Evolutionary conservation across 225 moss, liverwort and hornwort genomes (phyloP).

Genomic region (Sphagnum contortum): DNA sequence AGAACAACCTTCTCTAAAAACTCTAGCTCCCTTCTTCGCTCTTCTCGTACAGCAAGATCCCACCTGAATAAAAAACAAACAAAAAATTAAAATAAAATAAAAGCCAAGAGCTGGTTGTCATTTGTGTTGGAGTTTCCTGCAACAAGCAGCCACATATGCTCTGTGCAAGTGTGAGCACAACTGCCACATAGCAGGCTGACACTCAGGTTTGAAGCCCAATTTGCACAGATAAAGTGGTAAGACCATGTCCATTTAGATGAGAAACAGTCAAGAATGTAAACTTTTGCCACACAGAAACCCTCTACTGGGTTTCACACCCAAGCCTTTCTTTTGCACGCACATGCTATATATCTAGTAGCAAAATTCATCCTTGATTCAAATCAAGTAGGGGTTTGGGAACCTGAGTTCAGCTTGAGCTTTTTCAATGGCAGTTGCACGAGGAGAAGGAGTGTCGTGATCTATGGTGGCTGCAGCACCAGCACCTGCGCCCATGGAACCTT

Average conservation of each 20-base stretch:
- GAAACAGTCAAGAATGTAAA: too few species aligned
- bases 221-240: too few species aligned
- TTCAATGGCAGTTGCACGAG: conserved; percentile 66
- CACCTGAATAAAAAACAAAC: conserved; percentile 30
- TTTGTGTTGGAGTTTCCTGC: conserved; percentile 5
- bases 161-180: too few species aligned
- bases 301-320: too few species aligned
- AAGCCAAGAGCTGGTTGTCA: conserved; percentile 4
- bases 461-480: conserved; percentile 94
- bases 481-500: conserved; percentile 99
- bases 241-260: too few species aligned
- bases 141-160: background rate
- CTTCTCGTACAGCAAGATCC: conserved; percentile 75
- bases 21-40: conserved; percentile 85
- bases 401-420: conserved; percentile 88
- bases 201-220: too few species aligned
- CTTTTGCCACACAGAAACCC: too few species aligned
- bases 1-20: conserved; percentile 79
- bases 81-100: too few species aligned
- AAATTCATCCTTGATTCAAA: too few species aligned
- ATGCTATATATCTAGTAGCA: too few species aligned
- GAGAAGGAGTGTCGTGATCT: conserved; percentile 77
- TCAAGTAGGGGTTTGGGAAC: conserved; percentile 19
- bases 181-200: too few species aligned
- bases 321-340: too few species aligned